These are phyloP conservation scores for Ceratocystis huliohia DNA, from an alignment of 2,329 filamentous ascomycete genomes.

Conservation along the genomic window DNA sequence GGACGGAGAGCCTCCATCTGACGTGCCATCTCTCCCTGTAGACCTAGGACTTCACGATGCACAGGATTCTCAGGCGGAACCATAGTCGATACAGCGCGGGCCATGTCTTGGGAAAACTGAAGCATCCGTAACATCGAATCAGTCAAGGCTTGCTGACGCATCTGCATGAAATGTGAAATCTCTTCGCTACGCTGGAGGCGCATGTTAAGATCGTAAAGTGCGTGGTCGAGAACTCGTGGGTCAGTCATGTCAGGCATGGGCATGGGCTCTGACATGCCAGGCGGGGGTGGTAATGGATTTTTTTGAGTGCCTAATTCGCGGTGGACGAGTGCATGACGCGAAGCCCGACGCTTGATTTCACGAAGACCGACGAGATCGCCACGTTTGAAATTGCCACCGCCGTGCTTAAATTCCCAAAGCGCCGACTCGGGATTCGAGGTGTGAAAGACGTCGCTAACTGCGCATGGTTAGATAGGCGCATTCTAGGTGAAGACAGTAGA, in stretches of 20 bases:
- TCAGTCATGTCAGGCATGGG: constrained; percentile 52
- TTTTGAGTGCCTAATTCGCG: constrained; percentile 74
- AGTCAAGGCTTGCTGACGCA: constrained; percentile 68
- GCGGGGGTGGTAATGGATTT: constrained; percentile 26
- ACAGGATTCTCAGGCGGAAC: constrained; percentile 64
- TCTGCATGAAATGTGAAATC: constrained; percentile 60
- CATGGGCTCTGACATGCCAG: constrained; percentile 74
- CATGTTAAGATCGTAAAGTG: constrained; percentile 63
- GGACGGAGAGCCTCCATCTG: constrained; percentile 45
- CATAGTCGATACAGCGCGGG: constrained; percentile 58
- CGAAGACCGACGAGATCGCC: constrained; percentile 81
- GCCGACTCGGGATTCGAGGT: constrained; percentile 86
- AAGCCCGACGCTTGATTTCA: constrained; percentile 91
- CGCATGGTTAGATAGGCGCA: constrained; percentile 17
- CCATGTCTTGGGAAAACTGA: constrained; percentile 75
- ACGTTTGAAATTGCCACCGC: constrained; percentile 91
- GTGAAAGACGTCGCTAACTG: constrained; percentile 97
- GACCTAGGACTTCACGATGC: constrained; percentile 56
- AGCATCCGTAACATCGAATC: constrained; percentile 61
- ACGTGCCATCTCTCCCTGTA: constrained; percentile 49
- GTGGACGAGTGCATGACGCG: constrained; percentile 83
- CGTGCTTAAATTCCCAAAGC: constrained; percentile 98
- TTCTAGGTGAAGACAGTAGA: neutral
- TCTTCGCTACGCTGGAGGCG: constrained; percentile 76
- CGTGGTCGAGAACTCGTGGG: constrained; percentile 65